Evolutionary conservation across 1,284 basidiomycete genomes (phyloP), one percentile per base, ranked within the genome.

Genomic region (Thecaphora thlaspeos): DNA sequence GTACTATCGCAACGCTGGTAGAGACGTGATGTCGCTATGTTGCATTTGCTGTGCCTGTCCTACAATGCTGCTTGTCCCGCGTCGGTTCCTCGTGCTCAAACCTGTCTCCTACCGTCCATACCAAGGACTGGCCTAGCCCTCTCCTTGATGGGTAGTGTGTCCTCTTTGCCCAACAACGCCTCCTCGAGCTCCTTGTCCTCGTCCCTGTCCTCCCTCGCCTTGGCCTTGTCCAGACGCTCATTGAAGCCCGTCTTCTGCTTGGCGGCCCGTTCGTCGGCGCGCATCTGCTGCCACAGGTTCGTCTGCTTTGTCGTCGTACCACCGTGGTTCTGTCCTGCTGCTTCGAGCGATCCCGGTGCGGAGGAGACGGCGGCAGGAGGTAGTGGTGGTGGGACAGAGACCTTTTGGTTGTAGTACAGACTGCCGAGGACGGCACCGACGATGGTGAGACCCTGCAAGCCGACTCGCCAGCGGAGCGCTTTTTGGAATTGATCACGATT

Each of bases 391-490:
- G 17, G 17, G n/a, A 17, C 3, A 9, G 39, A 40, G 11, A 63
- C 54, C 32, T 55, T 37, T 18, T 63, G 58, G 11, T 64, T 61
- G 46, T 73, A 71, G 55, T 72, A 72, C 43, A 68, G 56, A 0
- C 69, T 67, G 18, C 76, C 70, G 15, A 51, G 68, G 2, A 71
- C 57, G 0, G 76, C 76, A 3, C 72, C 68, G 10, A 66, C 56
- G 11, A 77, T 71, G 3, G 76, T 78, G 4, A 76, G 39, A 12
- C 74, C 70, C 49, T 78, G 76, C 36, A 76, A 70, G 8, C 55
- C 70, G 15, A 78, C 73, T 44, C 76, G 68, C 68, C 71, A 78
- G 23, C 76, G 68, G 15, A 78, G 62, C 9, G 71, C 71, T 21
- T 52, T 50, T 43, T 78, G 70, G 56, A 77, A 77, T 36, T 68